Evolutionary conservation across 768 basidiomycete species (phyloP).

Genomic region (Hypholoma fasciculare): DNA sequence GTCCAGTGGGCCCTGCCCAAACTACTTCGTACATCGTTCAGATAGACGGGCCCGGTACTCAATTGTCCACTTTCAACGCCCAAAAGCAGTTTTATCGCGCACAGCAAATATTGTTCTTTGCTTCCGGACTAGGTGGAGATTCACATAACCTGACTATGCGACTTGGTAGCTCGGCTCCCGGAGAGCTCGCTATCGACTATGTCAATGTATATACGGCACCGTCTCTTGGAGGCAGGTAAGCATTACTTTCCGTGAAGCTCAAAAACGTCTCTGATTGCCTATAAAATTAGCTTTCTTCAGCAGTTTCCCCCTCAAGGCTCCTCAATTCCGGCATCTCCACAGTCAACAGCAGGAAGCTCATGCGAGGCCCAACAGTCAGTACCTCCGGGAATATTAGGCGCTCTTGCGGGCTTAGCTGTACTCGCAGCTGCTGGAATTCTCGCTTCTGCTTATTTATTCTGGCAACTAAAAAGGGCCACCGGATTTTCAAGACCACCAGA

Average conservation of each 20-base stretch:
- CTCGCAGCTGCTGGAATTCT: no score
- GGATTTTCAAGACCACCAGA: no score
- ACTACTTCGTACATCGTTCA: constrained; percentile 3
- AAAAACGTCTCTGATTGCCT: neutral
- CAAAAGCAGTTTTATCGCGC: constrained; percentile 13
- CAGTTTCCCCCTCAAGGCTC: no score
- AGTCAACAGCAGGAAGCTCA: no score
- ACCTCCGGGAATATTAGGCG: no score
- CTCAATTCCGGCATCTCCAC: no score
- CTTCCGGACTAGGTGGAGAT: constrained; percentile 16
- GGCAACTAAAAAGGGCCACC: no score
- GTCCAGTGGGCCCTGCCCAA: neutral
- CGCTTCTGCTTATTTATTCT: no score
- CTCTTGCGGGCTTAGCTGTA: no score
- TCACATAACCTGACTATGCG: constrained; percentile 13
- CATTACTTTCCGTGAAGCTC: neutral
- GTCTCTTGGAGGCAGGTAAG: constrained; percentile 23
- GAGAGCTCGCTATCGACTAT: constrained; percentile 21
- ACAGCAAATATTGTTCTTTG: constrained; percentile 17
- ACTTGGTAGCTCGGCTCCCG: neutral
- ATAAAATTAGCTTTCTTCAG: neutral
- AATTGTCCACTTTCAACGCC: constrained; percentile 4
- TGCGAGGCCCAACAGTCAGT: no score
- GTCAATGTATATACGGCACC: constrained; percentile 21
- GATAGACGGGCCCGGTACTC: constrained; percentile 6